Conservation (phyloP, 371 early-diverging fungal genomes). For the Dichotomocladium elegans region DNA sequence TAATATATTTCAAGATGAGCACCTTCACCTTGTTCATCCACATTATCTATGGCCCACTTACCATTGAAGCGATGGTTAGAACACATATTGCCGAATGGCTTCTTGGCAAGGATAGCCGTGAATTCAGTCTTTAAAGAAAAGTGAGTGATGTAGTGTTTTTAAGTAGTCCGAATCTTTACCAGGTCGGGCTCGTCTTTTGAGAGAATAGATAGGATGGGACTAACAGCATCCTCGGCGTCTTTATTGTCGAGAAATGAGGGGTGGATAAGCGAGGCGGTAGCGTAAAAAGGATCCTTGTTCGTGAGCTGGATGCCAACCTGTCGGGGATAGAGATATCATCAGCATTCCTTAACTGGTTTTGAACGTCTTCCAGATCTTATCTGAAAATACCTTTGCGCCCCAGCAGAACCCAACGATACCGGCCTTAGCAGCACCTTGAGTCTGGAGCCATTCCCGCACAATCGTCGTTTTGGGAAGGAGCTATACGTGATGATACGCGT, state of each 20-base stretch:
- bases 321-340: too few species aligned
- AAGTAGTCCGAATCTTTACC: too few species aligned
- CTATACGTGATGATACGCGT: too few species aligned
- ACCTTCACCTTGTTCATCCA: background rate
- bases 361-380: background rate
- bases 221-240: slow-evolving; percentile 50
- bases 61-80: slow-evolving; percentile 57
- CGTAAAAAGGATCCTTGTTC: slow-evolving; percentile 26
- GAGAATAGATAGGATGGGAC: slow-evolving; percentile 61
- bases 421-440: slow-evolving; percentile 36
- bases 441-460: slow-evolving; percentile 34
- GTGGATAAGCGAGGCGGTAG: slow-evolving; percentile 58
- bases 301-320: slow-evolving; percentile 36
- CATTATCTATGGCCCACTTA: slow-evolving; percentile 2
- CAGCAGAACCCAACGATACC: slow-evolving; percentile 68
- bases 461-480: slow-evolving; percentile 30
- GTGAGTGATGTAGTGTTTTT: too few species aligned
- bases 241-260: slow-evolving; percentile 52
- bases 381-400: slow-evolving; percentile 45
- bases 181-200: slow-evolving; percentile 62
- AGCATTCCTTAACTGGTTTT: too few species aligned
- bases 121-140: slow-evolving; percentile 45
- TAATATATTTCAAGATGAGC: background rate
- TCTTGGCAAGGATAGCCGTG: slow-evolving; percentile 41
- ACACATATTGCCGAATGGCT: slow-evolving; percentile 55